Evolutionary conservation across 225 moss, liverwort and hornwort species (phyloP).

Genomic region (Physcomitrium patens): DNA sequence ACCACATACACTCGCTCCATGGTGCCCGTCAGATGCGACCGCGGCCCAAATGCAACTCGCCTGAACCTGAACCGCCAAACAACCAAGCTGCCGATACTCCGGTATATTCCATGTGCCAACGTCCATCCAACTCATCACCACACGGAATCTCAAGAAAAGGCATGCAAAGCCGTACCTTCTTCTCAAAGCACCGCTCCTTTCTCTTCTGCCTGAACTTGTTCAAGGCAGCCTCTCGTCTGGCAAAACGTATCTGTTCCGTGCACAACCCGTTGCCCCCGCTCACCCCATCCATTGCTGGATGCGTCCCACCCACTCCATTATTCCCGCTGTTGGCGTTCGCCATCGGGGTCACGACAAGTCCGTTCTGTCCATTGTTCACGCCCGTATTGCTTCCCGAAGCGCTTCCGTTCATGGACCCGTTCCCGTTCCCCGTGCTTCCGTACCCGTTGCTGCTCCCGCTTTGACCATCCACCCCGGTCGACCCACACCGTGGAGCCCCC

Average conservation of each 20-base stretch:
- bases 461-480: constrained; percentile 55
- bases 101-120: not conserved
- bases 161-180: constrained; percentile 59
- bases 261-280: constrained; percentile 50
- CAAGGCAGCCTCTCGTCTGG: constrained; percentile 84
- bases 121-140: not conserved
- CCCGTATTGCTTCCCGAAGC: constrained; percentile 76
- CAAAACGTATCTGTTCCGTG: constrained; percentile 68
- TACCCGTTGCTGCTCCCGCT: constrained; percentile 90
- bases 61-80: too few species aligned
- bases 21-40: too few species aligned
- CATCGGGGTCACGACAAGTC: constrained; percentile 37
- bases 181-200: constrained; percentile 96
- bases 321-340: constrained; percentile 50
- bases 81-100: too few species aligned
- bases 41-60: too few species aligned
- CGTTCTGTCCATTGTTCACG: constrained; percentile 71
- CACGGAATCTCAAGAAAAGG: not conserved
- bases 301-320: constrained; percentile 38
- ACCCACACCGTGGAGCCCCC: constrained; percentile 71
- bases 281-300: constrained; percentile 41
- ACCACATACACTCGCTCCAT: not conserved
- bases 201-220: constrained; percentile 95
- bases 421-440: constrained; percentile 73
- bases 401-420: constrained; percentile 79